These are phyloP conservation scores for Solanum lycopersicoides DNA, from an alignment of 257 asterid genomes.

Conservation along the genomic window DNA sequence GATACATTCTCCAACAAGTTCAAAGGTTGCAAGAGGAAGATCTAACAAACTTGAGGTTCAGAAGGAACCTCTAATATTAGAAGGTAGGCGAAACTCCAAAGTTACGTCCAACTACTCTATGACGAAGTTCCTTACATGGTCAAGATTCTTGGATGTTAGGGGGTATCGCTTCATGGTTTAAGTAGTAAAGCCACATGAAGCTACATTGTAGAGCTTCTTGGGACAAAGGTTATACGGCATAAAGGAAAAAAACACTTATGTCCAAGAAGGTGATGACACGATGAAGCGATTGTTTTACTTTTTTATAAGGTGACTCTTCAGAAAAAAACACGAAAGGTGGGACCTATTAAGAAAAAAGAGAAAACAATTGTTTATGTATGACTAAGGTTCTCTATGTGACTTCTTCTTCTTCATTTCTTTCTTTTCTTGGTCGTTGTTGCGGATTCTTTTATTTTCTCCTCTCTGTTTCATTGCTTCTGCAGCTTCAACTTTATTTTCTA, in stretches of 20 bases:
- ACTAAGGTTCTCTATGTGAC: background rate
- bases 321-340: background rate
- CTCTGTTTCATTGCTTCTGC: background rate
- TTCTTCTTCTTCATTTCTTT: background rate
- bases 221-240: background rate
- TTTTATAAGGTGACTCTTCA: background rate
- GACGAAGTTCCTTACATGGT: background rate
- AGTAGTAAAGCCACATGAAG: background rate
- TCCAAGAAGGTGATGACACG: background rate
- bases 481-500: background rate
- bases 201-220: background rate
- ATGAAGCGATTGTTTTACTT: background rate
- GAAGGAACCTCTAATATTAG: background rate
- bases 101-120: background rate
- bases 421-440: background rate
- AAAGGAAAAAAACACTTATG: background rate
- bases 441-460: background rate
- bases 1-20: background rate
- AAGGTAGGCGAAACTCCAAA: background rate
- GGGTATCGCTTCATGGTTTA: background rate
- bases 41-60: background rate
- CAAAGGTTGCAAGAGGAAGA: background rate
- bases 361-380: background rate
- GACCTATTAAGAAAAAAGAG: background rate
- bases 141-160: background rate